phyloP scores from a whole-genome alignment of 352 stramenopile genomes.

The Phytopythium delawarense region DNA sequence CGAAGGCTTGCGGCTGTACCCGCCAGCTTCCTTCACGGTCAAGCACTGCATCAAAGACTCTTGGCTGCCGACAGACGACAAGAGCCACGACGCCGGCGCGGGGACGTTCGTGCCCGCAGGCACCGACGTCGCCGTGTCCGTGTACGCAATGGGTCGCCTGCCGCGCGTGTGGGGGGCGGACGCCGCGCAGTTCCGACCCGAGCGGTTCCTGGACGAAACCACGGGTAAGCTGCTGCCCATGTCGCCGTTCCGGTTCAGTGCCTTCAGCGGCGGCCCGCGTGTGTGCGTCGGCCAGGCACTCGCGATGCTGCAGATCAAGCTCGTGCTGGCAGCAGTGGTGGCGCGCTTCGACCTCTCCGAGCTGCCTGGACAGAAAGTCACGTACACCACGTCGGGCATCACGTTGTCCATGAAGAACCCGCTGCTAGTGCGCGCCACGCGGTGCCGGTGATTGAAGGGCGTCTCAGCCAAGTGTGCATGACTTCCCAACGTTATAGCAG shows the following conservation, averaged over 20 bases:
- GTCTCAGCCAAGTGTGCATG: background rate
- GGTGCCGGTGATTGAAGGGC: background rate
- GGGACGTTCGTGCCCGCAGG: conserved; percentile 21
- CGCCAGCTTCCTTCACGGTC: conserved; percentile 34
- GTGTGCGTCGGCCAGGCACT: conserved; percentile 42
- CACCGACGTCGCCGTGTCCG: conserved; percentile 27
- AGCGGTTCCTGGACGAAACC: conserved; percentile 36
- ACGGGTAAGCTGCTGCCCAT: conserved; percentile 23
- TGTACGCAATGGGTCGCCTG: conserved; percentile 38
- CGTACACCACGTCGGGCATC: conserved; percentile 69
- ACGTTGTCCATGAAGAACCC: conserved; percentile 40
- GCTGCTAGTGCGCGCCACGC: conserved; percentile 15
- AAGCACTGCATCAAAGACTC: conserved; percentile 44
- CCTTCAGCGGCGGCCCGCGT: conserved; percentile 32
- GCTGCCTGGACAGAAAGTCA: conserved; percentile 53
- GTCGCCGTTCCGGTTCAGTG: conserved; percentile 28
- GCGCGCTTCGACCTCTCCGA: conserved; percentile 37
- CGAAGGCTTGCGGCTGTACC: conserved; percentile 58
- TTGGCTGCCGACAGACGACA: conserved; percentile 18
- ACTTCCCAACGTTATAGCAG: background rate
- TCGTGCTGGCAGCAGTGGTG: conserved; percentile 51
- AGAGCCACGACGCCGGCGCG: background rate
- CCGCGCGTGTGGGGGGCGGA: conserved; percentile 45
- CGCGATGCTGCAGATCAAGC: conserved; percentile 53
- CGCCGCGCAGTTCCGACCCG: conserved; percentile 33